Evolutionary conservation across 192 early-diverging fungal species (phyloP).

Genomic region (Podila minutissima): DNA sequence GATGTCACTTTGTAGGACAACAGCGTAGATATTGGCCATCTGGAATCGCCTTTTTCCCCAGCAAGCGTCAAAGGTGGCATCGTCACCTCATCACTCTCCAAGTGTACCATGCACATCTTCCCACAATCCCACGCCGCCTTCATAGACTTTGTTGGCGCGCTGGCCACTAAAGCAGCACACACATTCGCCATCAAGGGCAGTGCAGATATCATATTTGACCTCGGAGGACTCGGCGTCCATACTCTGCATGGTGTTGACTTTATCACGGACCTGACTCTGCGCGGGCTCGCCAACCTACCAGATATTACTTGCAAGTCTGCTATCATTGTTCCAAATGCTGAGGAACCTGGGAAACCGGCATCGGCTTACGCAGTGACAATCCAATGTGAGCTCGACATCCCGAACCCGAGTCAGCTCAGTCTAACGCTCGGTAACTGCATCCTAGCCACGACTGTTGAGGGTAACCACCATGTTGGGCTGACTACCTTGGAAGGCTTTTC

Average conservation of each 20-base stretch:
- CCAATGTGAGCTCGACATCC: slow-evolving; percentile 5
- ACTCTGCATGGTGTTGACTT: slow-evolving; percentile 24
- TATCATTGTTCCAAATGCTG: neutral
- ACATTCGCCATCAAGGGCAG: slow-evolving; percentile 35
- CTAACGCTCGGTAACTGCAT: slow-evolving; percentile 10
- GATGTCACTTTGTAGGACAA: slow-evolving; percentile 14
- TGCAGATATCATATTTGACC: slow-evolving; percentile 30
- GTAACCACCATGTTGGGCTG: neutral
- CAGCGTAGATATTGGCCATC: slow-evolving; percentile 13
- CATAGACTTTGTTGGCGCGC: slow-evolving; percentile 12
- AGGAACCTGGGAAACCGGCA: neutral
- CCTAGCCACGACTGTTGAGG: slow-evolving; percentile 2
- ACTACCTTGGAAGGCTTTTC: slow-evolving; percentile 8
- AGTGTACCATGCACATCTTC: slow-evolving; percentile 10
- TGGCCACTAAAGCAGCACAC: slow-evolving; percentile 17
- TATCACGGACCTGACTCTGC: slow-evolving; percentile 25
- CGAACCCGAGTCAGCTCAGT: slow-evolving; percentile 27
- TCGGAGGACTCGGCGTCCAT: slow-evolving; percentile 27
- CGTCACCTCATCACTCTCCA: slow-evolving; percentile 12
- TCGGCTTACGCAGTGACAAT: neutral
- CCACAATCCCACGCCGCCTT: neutral
- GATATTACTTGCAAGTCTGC: slow-evolving; percentile 17
- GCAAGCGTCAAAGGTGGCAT: slow-evolving; percentile 17
- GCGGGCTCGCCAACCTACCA: slow-evolving; percentile 24
- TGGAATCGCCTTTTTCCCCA: slow-evolving; percentile 26